Evolutionary conservation across 495 filamentous ascomycete species (phyloP).

Genomic region (Xeromyces bisporus): DNA sequence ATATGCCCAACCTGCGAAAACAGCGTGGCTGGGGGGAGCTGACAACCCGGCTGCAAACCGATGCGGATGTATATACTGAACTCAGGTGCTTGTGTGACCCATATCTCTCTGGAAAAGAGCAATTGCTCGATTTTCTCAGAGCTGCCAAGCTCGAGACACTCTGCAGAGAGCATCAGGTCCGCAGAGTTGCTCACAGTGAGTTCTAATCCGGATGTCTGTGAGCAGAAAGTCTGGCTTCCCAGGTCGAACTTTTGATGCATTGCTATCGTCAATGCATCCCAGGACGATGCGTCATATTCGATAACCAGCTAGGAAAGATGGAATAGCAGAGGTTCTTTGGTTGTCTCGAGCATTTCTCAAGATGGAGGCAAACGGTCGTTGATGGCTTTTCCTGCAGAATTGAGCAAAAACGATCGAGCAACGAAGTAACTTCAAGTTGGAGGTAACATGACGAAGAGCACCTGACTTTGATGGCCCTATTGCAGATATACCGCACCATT

Average conservation of each 20-base stretch:
- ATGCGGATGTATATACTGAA: constrained; percentile 12
- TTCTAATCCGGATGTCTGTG: not conserved
- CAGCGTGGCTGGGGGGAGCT: constrained; percentile 3
- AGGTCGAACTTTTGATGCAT: constrained; percentile 5
- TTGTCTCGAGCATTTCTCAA: too few relatives aligned
- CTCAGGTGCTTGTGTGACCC: constrained; percentile 18
- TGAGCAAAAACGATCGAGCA: too few relatives aligned
- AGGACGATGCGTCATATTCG: too few relatives aligned
- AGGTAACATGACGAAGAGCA: not conserved
- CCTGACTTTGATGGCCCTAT: not conserved
- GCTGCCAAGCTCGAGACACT: not conserved
- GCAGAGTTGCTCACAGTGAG: constrained; percentile 5
- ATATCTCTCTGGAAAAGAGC: constrained; percentile 6
- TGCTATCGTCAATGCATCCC: constrained; percentile 2
- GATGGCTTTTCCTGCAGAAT: too few relatives aligned
- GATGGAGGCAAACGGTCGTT: too few relatives aligned
- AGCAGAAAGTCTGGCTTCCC: constrained; percentile 2
- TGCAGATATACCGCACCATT: too few relatives aligned
- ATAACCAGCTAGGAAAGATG: too few relatives aligned
- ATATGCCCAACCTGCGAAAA: constrained; percentile 8
- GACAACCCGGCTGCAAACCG: not conserved
- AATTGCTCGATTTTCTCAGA: constrained; percentile 1
- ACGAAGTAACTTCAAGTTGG: too few relatives aligned
- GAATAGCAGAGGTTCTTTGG: too few relatives aligned
- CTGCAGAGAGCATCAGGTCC: constrained; percentile 1